A percentile compares a stretch with the other conserved stretches of the same genome.
Evolutionary conservation across 352 stramenopile genomes (phyloP).

Genomic region (Pythium coloratum): DNA sequence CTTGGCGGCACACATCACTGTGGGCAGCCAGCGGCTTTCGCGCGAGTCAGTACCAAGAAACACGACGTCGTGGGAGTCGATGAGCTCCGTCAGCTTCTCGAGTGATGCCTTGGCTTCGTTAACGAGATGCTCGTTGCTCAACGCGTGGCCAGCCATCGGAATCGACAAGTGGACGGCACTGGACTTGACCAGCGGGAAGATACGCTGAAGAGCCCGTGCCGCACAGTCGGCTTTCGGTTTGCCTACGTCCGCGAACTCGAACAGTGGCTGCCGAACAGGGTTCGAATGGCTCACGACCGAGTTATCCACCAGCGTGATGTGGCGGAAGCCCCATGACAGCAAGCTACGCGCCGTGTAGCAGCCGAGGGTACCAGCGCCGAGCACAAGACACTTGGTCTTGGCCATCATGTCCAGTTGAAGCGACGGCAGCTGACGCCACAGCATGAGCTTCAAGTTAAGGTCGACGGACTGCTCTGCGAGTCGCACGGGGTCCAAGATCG

Average conservation of each 20-base stretch:
- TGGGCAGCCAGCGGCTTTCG: constrained; percentile 98
- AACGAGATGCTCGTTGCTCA: constrained; percentile 59
- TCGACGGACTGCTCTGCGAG: constrained; percentile 96
- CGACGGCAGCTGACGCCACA: constrained; percentile 95
- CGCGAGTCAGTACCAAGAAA: constrained; percentile 98
- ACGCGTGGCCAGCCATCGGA: constrained; percentile 97
- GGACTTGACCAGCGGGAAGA: constrained; percentile 92
- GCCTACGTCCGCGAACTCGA: constrained; percentile 93
- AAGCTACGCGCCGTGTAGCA: constrained; percentile 95
- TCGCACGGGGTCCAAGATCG: constrained; percentile 78
- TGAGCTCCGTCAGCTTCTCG: constrained; percentile 84
- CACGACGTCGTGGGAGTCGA: constrained; percentile 94
- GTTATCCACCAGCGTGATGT: constrained; percentile 98
- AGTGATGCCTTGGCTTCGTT: constrained; percentile 72
- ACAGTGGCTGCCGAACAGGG: constrained; percentile 97
- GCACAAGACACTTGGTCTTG: constrained; percentile 92
- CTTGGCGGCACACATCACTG: constrained; percentile 92
- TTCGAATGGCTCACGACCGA: constrained; percentile 98
- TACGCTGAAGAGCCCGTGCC: constrained; percentile 89
- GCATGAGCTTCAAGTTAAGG: constrained; percentile 99
- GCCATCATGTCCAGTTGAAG: constrained; percentile 92
- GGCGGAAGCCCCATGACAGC: constrained; percentile 96
- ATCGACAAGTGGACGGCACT: constrained; percentile 93
- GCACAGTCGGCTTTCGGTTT: constrained; percentile 94
- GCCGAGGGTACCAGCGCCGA: constrained; percentile 96